Percentiles rank a stretch among this genome's conserved stretches.
Evolutionary conservation across 352 stramenopile genomes (phyloP).

Genomic region (Chrysophaeum taylorii): DNA sequence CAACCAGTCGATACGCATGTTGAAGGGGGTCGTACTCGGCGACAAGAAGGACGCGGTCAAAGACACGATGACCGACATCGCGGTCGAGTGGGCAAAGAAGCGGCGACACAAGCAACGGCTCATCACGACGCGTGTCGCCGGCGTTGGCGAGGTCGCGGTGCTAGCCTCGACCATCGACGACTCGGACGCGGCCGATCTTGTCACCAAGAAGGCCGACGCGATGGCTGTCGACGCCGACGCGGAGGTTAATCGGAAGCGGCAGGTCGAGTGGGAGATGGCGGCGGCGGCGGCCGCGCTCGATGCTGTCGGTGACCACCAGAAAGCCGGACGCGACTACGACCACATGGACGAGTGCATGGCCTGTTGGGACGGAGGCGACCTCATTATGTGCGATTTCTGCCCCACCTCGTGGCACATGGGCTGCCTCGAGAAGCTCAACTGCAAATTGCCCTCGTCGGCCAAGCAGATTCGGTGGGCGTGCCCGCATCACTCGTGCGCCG

Average conservation of each 20-base stretch:
- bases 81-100: slow-evolving; percentile 31
- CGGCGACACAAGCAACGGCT: slow-evolving; percentile 44
- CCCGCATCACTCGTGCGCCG: slow-evolving; percentile 24
- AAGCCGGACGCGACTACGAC: slow-evolving; percentile 23
- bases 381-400: slow-evolving; percentile 26
- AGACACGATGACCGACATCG: slow-evolving; percentile 67
- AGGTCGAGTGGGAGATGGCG: neutral
- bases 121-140: slow-evolving; percentile 20
- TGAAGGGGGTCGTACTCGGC: neutral
- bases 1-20: neutral
- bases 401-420: slow-evolving; percentile 20
- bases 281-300: slow-evolving; percentile 7
- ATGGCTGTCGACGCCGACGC: no score
- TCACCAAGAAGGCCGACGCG: neutral
- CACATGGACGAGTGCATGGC: slow-evolving; percentile 21
- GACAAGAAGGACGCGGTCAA: slow-evolving; percentile 22
- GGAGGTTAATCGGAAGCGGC: neutral
- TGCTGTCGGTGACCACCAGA: neutral
- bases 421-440: slow-evolving; percentile 18
- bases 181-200: neutral
- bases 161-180: neutral
- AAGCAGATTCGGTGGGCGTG: slow-evolving; percentile 17
- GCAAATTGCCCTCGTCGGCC: no score
- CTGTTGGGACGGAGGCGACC: slow-evolving; percentile 28
- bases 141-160: slow-evolving; percentile 3